phyloP scores from a whole-genome alignment of 768 basidiomycete genomes.

The Lyophyllum decastes region DNA sequence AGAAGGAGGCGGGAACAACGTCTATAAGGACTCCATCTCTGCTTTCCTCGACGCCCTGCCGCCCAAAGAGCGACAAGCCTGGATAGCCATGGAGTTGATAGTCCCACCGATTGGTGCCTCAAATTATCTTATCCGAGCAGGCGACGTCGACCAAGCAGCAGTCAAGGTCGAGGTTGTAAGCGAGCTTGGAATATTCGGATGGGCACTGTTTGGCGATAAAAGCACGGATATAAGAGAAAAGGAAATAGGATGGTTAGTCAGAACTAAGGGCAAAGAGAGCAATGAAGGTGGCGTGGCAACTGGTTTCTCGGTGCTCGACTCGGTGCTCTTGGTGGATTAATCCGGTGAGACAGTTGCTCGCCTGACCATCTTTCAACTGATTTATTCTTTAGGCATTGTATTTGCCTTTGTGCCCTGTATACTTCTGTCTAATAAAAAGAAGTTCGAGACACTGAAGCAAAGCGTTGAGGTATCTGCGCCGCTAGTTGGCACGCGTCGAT shows the following conservation, averaged over 20 bases:
- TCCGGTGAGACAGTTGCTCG: not conserved
- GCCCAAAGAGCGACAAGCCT: conserved; percentile 68
- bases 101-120: conserved; percentile 65
- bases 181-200: conserved; percentile 93
- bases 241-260: conserved; percentile 79
- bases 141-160: conserved; percentile 42
- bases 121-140: conserved; percentile 80
- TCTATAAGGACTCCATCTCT: conserved; percentile 85
- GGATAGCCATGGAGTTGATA: conserved; percentile 97
- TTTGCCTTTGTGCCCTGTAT: not conserved
- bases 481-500: not conserved
- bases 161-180: conserved; percentile 74
- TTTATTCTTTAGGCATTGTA: not conserved
- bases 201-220: conserved; percentile 68
- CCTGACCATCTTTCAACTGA: not conserved
- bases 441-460: not conserved
- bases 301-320: conserved; percentile 79
- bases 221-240: conserved; percentile 52
- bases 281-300: conserved; percentile 92
- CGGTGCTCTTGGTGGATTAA: conserved; percentile 57
- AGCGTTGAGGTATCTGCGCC: not conserved
- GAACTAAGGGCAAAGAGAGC: conserved; percentile 88
- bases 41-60: conserved; percentile 68
- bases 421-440: not conserved
- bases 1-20: conserved; percentile 98